phyloP scores from a whole-genome alignment of 2,329 filamentous ascomycete genomes.

The Ceratocystiopsis sp. region DNA sequence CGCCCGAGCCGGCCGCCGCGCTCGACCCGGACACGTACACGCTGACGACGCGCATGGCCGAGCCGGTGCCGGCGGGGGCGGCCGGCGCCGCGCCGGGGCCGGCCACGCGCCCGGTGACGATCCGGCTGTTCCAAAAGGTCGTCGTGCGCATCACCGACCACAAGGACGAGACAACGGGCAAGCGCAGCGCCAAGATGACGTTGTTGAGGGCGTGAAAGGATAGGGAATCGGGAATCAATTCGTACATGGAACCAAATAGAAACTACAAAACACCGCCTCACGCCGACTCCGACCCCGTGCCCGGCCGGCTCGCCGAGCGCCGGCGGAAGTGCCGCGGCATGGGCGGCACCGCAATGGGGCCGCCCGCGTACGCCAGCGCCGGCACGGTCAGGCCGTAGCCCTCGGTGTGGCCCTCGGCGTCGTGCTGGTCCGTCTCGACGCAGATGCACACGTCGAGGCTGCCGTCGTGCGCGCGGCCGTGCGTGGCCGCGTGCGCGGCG shows the following conservation, averaged over 20 bases:
- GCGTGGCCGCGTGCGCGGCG: conserved; percentile 39
- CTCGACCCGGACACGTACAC: conserved; percentile 81
- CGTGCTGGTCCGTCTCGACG: conserved; percentile 72
- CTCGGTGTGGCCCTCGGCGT: conserved; percentile 62
- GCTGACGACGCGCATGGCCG: conserved; percentile 32
- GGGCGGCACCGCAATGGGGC: conserved; percentile 2
- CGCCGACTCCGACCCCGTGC: conserved; percentile 1
- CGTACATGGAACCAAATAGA: not conserved
- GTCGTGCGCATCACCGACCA: conserved; percentile 78
- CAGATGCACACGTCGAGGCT: conserved; percentile 69
- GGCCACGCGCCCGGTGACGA: conserved; percentile 25
- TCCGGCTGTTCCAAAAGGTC: conserved; percentile 88
- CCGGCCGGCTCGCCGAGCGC: conserved; percentile 1
- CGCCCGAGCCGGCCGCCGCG: conserved; percentile 55
- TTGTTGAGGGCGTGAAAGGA: conserved; percentile 24
- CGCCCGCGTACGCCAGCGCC: conserved; percentile 26
- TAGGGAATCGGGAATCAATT: no score
- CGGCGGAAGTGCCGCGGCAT: conserved; percentile 6
- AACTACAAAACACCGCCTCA: not conserved
- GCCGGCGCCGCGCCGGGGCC: no score
- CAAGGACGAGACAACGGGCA: conserved; percentile 89
- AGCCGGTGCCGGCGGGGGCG: no score
- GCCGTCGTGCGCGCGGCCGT: conserved; percentile 39
- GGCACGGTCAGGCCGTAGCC: conserved; percentile 82
- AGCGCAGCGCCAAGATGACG: conserved; percentile 74